Evolutionary conservation across 2,329 filamentous ascomycete genomes (phyloP).

Genomic region (Aspergillus novofumigatus): DNA sequence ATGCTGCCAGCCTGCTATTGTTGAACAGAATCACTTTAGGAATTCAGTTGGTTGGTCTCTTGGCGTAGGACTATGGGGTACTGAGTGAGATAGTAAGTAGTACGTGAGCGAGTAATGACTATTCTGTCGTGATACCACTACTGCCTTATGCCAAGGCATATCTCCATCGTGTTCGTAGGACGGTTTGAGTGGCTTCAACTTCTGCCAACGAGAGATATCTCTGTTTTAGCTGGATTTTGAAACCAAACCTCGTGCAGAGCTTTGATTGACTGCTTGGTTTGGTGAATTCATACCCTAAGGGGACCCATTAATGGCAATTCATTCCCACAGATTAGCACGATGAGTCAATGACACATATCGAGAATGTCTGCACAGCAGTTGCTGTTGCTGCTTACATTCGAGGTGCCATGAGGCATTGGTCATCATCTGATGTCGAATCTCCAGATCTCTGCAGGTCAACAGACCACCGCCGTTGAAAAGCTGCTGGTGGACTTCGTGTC

Average conservation of each 20-base stretch:
- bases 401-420: not conserved
- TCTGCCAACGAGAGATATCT: not conserved
- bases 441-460: not conserved
- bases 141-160: too few relatives aligned
- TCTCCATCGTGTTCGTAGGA: not conserved
- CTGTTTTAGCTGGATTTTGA: not conserved
- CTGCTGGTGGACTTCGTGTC: not conserved
- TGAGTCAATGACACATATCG: not conserved
- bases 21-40: not conserved
- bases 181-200: not conserved
- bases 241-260: not conserved
- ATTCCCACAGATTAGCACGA: too few relatives aligned
- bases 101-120: not conserved
- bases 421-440: not conserved
- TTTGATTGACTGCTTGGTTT: not conserved
- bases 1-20: not conserved
- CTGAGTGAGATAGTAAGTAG: not conserved
- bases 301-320: not conserved
- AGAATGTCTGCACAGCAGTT: not conserved
- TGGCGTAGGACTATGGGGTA: not conserved
- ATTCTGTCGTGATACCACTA: not conserved
- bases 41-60: not conserved
- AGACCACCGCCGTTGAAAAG: not conserved
- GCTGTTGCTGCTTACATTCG: not conserved
- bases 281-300: not conserved